Base-by-base conservation (phyloP, 345 rosid species). In the Rhodamnia argentea region DNA sequence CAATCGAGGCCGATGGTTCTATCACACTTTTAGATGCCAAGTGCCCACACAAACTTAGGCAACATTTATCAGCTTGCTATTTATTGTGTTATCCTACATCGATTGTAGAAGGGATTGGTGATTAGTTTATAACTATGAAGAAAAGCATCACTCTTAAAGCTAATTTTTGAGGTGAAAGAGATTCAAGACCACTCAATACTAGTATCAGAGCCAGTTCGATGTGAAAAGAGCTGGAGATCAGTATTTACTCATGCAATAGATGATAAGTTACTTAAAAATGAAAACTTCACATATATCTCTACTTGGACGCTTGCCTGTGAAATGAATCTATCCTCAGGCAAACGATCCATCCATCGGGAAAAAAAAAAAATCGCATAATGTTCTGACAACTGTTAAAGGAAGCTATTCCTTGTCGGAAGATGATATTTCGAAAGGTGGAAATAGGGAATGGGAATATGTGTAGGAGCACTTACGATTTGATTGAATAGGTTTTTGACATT, bases 391-490 rank as follows among this genome's bases (percentile, higher is more conserved):
- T 70, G 26, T 70, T 70, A 18, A 70, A 70, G 47, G 40, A 37
- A 70, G 47, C 81, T 18, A 22, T 18, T 70, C 26, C 47, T 37
- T 37, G 13, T 32, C 81, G 24, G 47, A 70, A 70, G 47, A 70
- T 18, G 47, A 70, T 3, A 42, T 18, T 70, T 37, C 47, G 40
- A 18, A 37, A 70, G 47, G 23, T 70, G 47, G 32, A 59, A 26
- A 59, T 12, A 13, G 32, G 70, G 7, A 70, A 70, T 70, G 86
- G 83, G 53, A 74, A 53, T 47, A 44, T 53, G 86, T 75, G 86
- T 64, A 64, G 86, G 64, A 85, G 83, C 86, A 85, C 86, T 85
- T 40, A 55, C 10, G 32, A 74, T 40, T 84, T 27, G 83, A 53
- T 74, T 32, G 81, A 37, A 37, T 70, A 37, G 47, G 47, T 70